These are phyloP conservation scores for Diaporthe sp. DNA, from an alignment of 2,329 filamentous ascomycete species.

Conservation along the genomic window DNA sequence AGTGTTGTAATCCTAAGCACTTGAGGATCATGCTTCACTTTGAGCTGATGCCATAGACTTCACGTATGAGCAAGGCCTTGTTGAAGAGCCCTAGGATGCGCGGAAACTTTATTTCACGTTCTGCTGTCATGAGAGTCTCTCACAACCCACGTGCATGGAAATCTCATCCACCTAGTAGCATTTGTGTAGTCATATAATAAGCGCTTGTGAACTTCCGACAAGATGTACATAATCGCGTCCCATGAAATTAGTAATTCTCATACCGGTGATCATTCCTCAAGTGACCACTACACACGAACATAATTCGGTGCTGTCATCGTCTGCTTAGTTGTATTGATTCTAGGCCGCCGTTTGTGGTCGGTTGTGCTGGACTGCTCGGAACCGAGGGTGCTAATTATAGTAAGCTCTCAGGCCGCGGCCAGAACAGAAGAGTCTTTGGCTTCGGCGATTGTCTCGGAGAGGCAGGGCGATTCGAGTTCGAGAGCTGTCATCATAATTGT, in stretches of 20 bases:
- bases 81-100: not conserved
- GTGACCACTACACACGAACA: not conserved
- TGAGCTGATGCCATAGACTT: not conserved
- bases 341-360: not conserved
- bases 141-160: not conserved
- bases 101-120: not conserved
- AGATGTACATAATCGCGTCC: not conserved
- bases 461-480: no score
- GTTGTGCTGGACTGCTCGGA: not conserved
- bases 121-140: no score
- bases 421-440: no score
- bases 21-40: not conserved
- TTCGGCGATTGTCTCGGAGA: no score
- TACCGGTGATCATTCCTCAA: not conserved
- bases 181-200: not conserved
- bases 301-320: not conserved
- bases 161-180: not conserved
- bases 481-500: not conserved
- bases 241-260: no score
- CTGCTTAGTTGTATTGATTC: not conserved
- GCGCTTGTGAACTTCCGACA: not conserved
- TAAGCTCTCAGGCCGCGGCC: not conserved
- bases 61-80: not conserved
- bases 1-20: not conserved
- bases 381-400: not conserved